Conservation (phyloP, 2,329 filamentous ascomycete genomes). For the Cordyceps cicadae region DNA sequence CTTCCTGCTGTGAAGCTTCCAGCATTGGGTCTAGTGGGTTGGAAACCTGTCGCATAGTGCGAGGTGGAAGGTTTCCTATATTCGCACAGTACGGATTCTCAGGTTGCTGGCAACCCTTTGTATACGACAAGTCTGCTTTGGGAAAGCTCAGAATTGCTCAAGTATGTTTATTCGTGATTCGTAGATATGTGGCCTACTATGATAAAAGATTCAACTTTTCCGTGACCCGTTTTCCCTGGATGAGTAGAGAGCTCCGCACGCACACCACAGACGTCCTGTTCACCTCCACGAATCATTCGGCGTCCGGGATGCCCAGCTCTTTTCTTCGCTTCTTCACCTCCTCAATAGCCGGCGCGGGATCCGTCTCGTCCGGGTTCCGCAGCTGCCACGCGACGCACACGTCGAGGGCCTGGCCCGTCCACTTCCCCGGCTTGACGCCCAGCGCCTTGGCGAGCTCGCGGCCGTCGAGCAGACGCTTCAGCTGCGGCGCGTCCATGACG, state of each 20-base stretch:
- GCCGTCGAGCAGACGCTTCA: constrained; percentile 65
- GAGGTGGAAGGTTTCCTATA: not conserved
- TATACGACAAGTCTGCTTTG: no score
- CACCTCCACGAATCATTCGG: not conserved
- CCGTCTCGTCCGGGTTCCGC: constrained; percentile 59
- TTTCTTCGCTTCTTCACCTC: constrained; percentile 44
- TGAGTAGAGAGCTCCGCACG: not conserved
- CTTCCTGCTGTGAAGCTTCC: not conserved
- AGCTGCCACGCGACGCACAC: constrained; percentile 84
- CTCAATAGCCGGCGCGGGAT: constrained; percentile 50
- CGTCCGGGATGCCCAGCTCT: constrained; percentile 40
- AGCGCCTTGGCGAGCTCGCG: constrained; percentile 62
- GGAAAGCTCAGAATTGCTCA: not conserved
- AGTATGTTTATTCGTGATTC: not conserved
- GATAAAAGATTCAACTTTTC: constrained; percentile 4
- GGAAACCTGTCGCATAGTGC: not conserved
- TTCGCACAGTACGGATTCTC: not conserved
- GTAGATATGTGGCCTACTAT: not conserved
- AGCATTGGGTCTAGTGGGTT: not conserved
- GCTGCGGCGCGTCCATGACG: constrained; percentile 46
- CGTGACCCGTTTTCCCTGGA: not conserved
- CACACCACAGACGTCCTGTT: not conserved
- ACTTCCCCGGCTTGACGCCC: constrained; percentile 64
- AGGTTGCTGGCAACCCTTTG: no score
- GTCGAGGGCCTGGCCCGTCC: constrained; percentile 74